phyloP scores from a whole-genome alignment of 306 rosid species.

The Medicago lupulina region DNA sequence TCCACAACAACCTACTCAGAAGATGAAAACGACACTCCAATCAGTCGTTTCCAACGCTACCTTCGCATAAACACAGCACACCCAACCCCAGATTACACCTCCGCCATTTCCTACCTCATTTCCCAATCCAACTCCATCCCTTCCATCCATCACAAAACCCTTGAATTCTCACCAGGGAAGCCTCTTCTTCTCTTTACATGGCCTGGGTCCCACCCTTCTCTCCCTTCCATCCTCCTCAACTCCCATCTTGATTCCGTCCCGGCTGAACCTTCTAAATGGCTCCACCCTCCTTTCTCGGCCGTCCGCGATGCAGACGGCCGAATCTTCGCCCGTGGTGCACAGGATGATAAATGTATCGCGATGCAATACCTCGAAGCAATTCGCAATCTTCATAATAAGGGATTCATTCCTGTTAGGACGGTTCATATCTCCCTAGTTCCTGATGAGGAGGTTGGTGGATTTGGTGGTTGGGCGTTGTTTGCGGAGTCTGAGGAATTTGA shows the following conservation, averaged over 20 bases:
- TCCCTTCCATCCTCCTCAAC: constrained; percentile 84
- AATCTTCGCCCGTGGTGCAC: constrained; percentile 90
- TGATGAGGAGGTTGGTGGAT: constrained; percentile 90
- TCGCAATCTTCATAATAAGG: constrained; percentile 50
- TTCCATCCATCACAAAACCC: constrained; percentile 50
- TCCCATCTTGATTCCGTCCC: constrained; percentile 97
- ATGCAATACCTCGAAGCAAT: constrained; percentile 89
- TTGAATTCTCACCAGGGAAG: constrained; percentile 61
- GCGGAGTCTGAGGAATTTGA: constrained; percentile 59
- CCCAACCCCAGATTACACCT: constrained; percentile 74
- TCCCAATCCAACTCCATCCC: constrained; percentile 57
- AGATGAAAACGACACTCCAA: constrained; percentile 50
- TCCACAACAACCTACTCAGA: neutral
- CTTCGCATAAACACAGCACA: constrained; percentile 86
- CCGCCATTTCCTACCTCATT: constrained; percentile 77
- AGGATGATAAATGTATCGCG: constrained; percentile 87
- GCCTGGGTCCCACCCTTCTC: constrained; percentile 73
- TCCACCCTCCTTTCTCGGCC: constrained; percentile 87
- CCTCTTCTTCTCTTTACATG: constrained; percentile 85
- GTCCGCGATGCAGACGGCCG: constrained; percentile 56
- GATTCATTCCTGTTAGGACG: constrained; percentile 64
- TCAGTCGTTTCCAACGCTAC: constrained; percentile 81
- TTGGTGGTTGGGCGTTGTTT: constrained; percentile 61
- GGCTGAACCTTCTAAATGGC: constrained; percentile 86
- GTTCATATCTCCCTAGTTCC: constrained; percentile 79